Base-by-base conservation (phyloP, 1,139 yeast genomes). In the Scheffersomyces stambukii region DNA sequence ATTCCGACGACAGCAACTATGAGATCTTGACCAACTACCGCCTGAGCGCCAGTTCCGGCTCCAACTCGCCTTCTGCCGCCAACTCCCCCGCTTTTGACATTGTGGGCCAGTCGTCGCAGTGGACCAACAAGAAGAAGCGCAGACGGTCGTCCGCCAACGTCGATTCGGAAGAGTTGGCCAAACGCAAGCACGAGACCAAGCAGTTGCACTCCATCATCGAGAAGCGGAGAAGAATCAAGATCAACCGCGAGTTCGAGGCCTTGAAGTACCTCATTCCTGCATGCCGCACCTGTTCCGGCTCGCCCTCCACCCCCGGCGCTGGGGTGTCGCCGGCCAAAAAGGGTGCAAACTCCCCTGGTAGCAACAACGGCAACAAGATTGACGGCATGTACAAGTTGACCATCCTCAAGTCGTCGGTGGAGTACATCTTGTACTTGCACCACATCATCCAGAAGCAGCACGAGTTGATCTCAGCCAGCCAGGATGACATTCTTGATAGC, bases 161-260 rank as follows among this genome's bases (percentile, higher is more conserved):
- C 6, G 73, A 72, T 25, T 64, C 70, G 16, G 74, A 72, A 32
- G 82, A 76, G 43, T 46, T 73, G 29, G 78, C 74, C 25, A 66
- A 68, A 42, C 57, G 81, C 26, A 68, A 69, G 36, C 61, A 67
- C 35, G 84, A 81, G 40, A 82, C 59, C 52, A 67, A 65, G 38
- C 72, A 66, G 45, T 77, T 85, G 18, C 95, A 84, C 52, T 77
- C 86, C 6, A 79, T 81, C 25, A 84, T 84, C 39, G 95, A 84
- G 50, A 81, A 85, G 45, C 73, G 86, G 43, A 66, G 95, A 42
- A 62, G 95, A 33, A 71, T 80, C 33, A 81, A 82, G 50, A 81
- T 84, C 61, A 84, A 84, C 52, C 64, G 89, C 35, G 93, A 84
- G 52, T 84, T 83, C 50, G 93, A 82, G 47, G 88, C 91, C 2